Conservation (phyloP, 768 basidiomycete genomes). For the Phallus indusiatus region DNA sequence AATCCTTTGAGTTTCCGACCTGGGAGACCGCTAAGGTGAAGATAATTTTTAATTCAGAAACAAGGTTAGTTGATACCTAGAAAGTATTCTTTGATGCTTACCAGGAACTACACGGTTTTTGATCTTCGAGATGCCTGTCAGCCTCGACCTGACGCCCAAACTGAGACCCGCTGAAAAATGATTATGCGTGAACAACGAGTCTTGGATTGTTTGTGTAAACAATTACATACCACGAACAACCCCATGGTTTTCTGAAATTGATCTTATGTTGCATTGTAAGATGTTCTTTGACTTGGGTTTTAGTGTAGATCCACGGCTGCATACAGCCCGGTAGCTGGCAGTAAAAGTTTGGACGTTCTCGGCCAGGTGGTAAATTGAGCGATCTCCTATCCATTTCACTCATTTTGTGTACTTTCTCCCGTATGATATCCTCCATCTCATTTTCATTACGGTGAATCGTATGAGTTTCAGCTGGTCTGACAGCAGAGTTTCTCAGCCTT, state of each 20-base stretch:
- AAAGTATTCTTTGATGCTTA: not conserved
- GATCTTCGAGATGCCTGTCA: constrained; percentile 4
- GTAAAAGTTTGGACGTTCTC: constrained; percentile 2
- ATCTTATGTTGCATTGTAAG: not conserved
- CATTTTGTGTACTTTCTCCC: not conserved
- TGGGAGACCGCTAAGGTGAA: not conserved
- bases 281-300: not conserved
- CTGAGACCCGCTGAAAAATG: not conserved
- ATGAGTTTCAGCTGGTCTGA: not conserved
- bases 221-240: not conserved
- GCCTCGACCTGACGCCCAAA: constrained; percentile 3
- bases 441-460: not conserved
- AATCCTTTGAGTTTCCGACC: constrained; percentile 4
- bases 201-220: not conserved
- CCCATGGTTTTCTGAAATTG: not conserved
- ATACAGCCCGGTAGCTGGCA: not conserved
- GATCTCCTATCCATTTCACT: not conserved
- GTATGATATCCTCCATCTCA: not conserved
- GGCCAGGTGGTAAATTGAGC: not conserved
- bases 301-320: not conserved
- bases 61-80: too few relatives aligned
- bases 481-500: not conserved
- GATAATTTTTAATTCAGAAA: not conserved
- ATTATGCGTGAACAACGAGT: not conserved
- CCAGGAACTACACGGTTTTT: constrained; percentile 3